Evolutionary conservation across 2,329 filamentous ascomycete species (phyloP), one percentile per base, ranked within the genome.

Genomic region (Penicillium sp.): DNA sequence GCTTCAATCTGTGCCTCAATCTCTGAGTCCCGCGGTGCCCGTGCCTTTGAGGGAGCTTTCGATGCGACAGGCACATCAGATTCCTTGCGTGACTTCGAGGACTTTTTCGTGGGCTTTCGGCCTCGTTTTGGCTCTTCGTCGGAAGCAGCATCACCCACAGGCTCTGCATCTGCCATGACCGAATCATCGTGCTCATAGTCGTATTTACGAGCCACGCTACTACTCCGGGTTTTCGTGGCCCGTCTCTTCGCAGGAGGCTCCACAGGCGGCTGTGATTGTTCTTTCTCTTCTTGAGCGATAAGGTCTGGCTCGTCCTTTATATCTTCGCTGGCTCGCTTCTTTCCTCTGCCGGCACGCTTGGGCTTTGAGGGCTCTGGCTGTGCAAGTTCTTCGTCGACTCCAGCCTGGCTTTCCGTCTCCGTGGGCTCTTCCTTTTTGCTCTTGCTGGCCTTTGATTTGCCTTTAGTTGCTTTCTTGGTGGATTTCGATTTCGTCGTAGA

Each of bases 1-100:
- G 82, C 84, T 63, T 88, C 82, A 1, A 90, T 75, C 45, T 84
- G 83, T 21, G 81, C 81, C 48, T 90, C 85, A 36, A 89, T 81
- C 58, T 88, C 86, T 1, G 85, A 82, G 56, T 89, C 85, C 50
- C 84, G 79, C 0, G 81, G 80, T 10, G 82, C 71, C 4, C 71
- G 71, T 14, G 73, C 72, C n/a, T 76, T 74, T 7, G 74, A 65
- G 1, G 76, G 74, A 0, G 76, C 73, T 32, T 78, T 79, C 1
- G 83, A 81, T 32, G 77, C 72, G 14, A 71, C 64, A 3, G 80
- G 78, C 11, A 72, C 64, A 36, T 72, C 69, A 2, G 84, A 86
- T 1, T 68, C 69, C 59, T 83, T 84, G 31, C 81, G 77, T 14
- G 75, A 62, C 9, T 72, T 77, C 2, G 81, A 77, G 47, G 61